Conservation (phyloP, 148 eudicot genomes). For the Fagopyrum tataricum region DNA sequence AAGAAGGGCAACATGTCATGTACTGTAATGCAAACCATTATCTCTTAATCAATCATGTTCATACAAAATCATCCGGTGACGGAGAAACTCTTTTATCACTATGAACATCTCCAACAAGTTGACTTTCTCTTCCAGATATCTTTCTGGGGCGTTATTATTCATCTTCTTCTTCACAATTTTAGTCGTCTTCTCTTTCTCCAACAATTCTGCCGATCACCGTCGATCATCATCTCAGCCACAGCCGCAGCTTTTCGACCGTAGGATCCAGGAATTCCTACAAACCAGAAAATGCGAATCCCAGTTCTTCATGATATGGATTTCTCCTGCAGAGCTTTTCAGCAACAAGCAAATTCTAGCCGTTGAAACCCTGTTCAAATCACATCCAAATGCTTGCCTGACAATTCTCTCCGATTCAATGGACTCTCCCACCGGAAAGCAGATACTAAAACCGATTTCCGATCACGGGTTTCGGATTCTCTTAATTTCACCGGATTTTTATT, state of each 20-base stretch:
- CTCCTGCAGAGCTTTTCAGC: constrained; percentile 29
- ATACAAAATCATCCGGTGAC: no score
- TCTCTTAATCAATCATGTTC: no score
- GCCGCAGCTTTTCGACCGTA: not conserved
- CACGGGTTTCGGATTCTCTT: constrained; percentile 28
- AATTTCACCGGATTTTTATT: constrained; percentile 36
- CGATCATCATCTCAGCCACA: not conserved
- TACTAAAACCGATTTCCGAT: constrained; percentile 31
- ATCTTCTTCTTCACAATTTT: not conserved
- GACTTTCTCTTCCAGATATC: not conserved
- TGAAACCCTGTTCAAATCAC: constrained; percentile 50
- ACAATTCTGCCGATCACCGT: not conserved
- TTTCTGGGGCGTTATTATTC: no score
- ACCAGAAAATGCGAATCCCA: constrained; percentile 21
- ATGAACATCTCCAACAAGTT: not conserved
- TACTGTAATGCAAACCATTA: not conserved
- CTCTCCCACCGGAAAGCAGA: constrained; percentile 31
- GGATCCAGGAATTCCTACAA: not conserved
- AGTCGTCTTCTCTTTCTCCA: not conserved
- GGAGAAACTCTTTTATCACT: not conserved
- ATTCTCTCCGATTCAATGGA: constrained; percentile 61
- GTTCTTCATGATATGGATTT: constrained; percentile 69
- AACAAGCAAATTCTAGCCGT: constrained; percentile 36
- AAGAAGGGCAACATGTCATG: no score
- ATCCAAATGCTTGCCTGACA: constrained; percentile 50